phyloP scores from a whole-genome alignment of 2,329 filamentous ascomycete genomes.

The Fusarium pseudocircinatum region DNA sequence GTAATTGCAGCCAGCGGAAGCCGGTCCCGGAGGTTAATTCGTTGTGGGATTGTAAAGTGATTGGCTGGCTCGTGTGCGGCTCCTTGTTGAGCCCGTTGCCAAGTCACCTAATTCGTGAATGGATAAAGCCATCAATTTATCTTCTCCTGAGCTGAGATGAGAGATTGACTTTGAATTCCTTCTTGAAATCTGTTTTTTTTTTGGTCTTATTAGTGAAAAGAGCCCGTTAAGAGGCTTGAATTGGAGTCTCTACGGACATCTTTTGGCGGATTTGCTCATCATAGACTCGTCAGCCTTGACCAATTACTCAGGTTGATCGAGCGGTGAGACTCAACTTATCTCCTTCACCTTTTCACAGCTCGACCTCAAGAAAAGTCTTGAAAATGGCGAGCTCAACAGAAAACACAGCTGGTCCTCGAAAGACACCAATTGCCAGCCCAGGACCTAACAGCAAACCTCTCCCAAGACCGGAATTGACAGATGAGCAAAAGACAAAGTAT shows the following conservation, averaged over 20 bases:
- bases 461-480: constrained; percentile 68
- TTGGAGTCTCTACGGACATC: neutral
- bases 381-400: constrained; percentile 36
- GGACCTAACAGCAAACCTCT: constrained; percentile 66
- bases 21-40: constrained; percentile 5
- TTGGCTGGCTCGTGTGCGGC: constrained; percentile 20
- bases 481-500: constrained; percentile 86
- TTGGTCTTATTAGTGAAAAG: neutral
- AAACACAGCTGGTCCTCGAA: constrained; percentile 44
- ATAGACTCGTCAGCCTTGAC: constrained; percentile 12
- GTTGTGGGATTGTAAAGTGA: neutral
- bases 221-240: neutral
- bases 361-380: neutral
- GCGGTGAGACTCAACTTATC: constrained; percentile 31
- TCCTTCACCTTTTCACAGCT: neutral
- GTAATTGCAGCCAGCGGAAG: constrained; percentile 21
- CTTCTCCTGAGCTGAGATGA: constrained; percentile 20
- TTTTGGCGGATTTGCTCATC: neutral
- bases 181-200: neutral
- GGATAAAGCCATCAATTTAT: constrained; percentile 17
- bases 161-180: neutral
- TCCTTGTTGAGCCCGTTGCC: constrained; percentile 27
- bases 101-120: constrained; percentile 18
- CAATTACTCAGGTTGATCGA: constrained; percentile 15
- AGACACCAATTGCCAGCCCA: constrained; percentile 68